These are phyloP conservation scores for Raffaelea albimanens DNA, from an alignment of 2,329 filamentous ascomycete species.

Conservation along the genomic window DNA sequence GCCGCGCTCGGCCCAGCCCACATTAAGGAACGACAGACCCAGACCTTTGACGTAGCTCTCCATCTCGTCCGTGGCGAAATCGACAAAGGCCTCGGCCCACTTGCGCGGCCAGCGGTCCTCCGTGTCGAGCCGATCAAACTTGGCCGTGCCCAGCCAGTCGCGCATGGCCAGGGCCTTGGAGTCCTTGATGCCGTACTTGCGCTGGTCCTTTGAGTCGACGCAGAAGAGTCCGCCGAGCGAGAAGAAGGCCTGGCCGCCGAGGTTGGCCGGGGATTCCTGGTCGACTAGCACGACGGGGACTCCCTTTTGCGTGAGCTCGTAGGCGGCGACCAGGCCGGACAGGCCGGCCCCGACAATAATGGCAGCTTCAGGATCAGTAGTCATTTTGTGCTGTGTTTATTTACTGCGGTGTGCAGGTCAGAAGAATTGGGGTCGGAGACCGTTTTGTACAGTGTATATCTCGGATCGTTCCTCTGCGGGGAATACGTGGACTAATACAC, in stretches of 20 bases:
- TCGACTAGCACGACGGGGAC: constrained; percentile 45
- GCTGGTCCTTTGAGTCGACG: constrained; percentile 47
- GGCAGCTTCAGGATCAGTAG: constrained; percentile 25
- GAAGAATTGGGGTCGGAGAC: no score
- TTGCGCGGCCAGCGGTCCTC: constrained; percentile 49
- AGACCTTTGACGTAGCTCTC: constrained; percentile 45
- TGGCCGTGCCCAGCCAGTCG: constrained; percentile 49
- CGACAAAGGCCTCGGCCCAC: constrained; percentile 56
- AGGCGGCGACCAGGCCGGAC: constrained; percentile 50
- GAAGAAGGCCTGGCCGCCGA: constrained; percentile 57
- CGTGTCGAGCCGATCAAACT: constrained; percentile 42
- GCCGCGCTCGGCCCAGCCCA: constrained; percentile 54
- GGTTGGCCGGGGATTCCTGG: constrained; percentile 45
- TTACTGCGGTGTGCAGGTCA: no score
- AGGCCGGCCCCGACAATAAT: constrained; percentile 49
- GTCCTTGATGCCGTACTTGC: constrained; percentile 48
- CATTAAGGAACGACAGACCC: constrained; percentile 42
- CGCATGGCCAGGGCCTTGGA: constrained; percentile 45
- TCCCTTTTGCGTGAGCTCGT: constrained; percentile 40
- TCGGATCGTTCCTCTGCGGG: no score
- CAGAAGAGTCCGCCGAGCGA: constrained; percentile 53
- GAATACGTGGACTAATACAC: no score
- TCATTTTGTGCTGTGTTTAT: neutral
- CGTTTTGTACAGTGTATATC: no score
- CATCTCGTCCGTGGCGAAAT: constrained; percentile 51